phyloP scores from a whole-genome alignment of 306 rosid genomes.

The Hylodesmum podocarpum region DNA sequence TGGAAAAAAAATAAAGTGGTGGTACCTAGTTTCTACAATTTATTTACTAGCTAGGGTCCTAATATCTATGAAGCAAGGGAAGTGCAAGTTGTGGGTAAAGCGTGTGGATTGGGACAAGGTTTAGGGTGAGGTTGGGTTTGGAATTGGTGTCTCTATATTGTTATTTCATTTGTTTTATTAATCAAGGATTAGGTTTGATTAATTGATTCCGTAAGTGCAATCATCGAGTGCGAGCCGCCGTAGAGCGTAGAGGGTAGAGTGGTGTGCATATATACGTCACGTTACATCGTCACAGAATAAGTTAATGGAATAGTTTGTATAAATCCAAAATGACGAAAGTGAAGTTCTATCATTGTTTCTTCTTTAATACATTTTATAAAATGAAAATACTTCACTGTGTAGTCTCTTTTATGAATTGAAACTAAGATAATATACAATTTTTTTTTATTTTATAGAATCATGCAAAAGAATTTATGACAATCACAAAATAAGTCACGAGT shows the following conservation, averaged over 20 bases:
- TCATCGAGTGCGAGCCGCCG: not conserved
- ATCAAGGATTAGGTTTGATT: not conserved
- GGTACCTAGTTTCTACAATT: not conserved
- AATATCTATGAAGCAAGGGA: not conserved
- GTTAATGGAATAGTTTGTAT: too few relatives aligned
- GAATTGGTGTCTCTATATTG: not conserved
- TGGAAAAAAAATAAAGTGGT: not conserved
- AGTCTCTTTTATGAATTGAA: not conserved
- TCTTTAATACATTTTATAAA: too few relatives aligned
- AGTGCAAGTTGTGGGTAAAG: not conserved
- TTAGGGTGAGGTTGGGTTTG: constrained; percentile 12
- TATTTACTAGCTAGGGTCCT: not conserved
- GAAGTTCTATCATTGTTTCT: not conserved
- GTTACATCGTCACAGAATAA: not conserved
- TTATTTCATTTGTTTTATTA: not conserved
- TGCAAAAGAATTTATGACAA: not conserved
- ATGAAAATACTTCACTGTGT: not conserved
- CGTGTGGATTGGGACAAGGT: constrained; percentile 31
- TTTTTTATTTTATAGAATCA: not conserved
- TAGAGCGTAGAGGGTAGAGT: too few relatives aligned
- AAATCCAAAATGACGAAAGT: too few relatives aligned
- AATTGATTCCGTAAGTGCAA: not conserved
- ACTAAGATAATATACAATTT: not conserved
- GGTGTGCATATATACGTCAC: constrained; percentile 15
- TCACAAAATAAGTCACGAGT: not conserved